These are phyloP conservation scores for Trichophyton schoenleinii DNA, from an alignment of 2,329 filamentous ascomycete genomes.

Conservation along the genomic window DNA sequence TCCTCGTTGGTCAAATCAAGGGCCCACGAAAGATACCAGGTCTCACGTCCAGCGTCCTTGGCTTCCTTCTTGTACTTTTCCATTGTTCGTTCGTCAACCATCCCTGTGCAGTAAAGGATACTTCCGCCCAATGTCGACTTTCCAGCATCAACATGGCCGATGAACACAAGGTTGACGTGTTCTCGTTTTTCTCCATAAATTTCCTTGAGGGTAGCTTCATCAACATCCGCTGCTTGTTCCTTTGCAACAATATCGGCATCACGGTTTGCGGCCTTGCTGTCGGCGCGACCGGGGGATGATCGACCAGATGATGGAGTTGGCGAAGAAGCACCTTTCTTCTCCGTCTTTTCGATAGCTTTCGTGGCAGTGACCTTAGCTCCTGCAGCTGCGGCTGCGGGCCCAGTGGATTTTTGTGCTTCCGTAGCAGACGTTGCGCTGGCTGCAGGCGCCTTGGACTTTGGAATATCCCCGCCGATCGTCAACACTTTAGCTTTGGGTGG, in stretches of 20 bases:
- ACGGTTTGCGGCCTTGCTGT: slow-evolving; percentile 46
- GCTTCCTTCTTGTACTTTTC: slow-evolving; percentile 97
- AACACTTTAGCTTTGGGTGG: slow-evolving; percentile 48
- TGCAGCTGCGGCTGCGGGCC: slow-evolving; percentile 41
- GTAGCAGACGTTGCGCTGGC: slow-evolving; percentile 40
- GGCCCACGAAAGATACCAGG: slow-evolving; percentile 98
- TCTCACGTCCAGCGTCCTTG: slow-evolving; percentile 90
- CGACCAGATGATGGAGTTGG: slow-evolving; percentile 73
- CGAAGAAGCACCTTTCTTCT: slow-evolving; percentile 55
- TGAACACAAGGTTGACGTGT: slow-evolving; percentile 89
- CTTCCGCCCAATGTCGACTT: slow-evolving; percentile 93
- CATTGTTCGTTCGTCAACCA: slow-evolving; percentile 98
- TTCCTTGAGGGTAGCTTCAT: slow-evolving; percentile 77
- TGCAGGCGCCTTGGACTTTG: slow-evolving; percentile 64
- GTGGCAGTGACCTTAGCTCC: slow-evolving; percentile 72
- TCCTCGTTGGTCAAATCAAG: slow-evolving; percentile 96
- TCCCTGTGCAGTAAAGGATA: slow-evolving; percentile 85
- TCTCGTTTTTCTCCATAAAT: slow-evolving; percentile 74
- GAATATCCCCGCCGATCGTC: slow-evolving; percentile 45
- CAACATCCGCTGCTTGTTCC: slow-evolving; percentile 66
- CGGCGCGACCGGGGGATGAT: slow-evolving; percentile 56
- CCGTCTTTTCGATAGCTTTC: slow-evolving; percentile 87
- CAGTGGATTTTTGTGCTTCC: slow-evolving; percentile 39
- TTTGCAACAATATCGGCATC: slow-evolving; percentile 75
- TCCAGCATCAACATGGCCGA: slow-evolving; percentile 95